Conservation (phyloP, 805 yeast species). For the Candida koratica region DNA sequence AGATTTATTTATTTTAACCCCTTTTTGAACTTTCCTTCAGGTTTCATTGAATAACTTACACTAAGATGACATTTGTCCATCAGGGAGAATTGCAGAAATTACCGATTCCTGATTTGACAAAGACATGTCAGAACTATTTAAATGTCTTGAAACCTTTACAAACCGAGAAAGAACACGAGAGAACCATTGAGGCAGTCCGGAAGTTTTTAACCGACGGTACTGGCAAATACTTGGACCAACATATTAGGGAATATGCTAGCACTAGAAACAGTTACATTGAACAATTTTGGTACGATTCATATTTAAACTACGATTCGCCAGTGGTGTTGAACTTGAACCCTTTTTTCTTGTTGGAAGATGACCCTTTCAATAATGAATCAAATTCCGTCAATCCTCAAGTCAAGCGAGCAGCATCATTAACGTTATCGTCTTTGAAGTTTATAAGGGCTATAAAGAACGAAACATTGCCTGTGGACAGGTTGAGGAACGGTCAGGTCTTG, state of each 20-base stretch:
- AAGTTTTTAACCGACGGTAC: slow-evolving; percentile 48
- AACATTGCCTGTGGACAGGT: slow-evolving; percentile 66
- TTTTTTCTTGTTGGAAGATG: slow-evolving; percentile 84
- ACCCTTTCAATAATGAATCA: slow-evolving; percentile 67
- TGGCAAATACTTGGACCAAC: slow-evolving; percentile 59
- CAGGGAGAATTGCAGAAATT: slow-evolving; percentile 60
- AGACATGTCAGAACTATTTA: slow-evolving; percentile 64
- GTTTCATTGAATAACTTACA: neutral
- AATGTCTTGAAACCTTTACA: slow-evolving; percentile 75
- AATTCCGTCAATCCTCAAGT: slow-evolving; percentile 53
- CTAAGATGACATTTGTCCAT: slow-evolving; percentile 40
- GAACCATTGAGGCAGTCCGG: slow-evolving; percentile 56
- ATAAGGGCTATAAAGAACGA: slow-evolving; percentile 73
- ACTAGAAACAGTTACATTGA: slow-evolving; percentile 78
- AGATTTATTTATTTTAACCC: neutral
- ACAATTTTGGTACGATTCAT: slow-evolving; percentile 92
- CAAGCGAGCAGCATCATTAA: slow-evolving; percentile 75
- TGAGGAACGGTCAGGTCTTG: slow-evolving; percentile 58
- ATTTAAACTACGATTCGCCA: slow-evolving; percentile 80
- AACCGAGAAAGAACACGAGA: slow-evolving; percentile 63
- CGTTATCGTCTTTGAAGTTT: slow-evolving; percentile 73
- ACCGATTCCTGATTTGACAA: slow-evolving; percentile 75
- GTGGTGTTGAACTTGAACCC: slow-evolving; percentile 92
- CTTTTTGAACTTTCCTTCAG: neutral
- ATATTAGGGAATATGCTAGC: slow-evolving; percentile 57